A percentile compares a stretch with the other conserved stretches of the same genome.
Conservation (phyloP, 2,329 filamentous ascomycete genomes). For the Lomentospora prolificans region DNA sequence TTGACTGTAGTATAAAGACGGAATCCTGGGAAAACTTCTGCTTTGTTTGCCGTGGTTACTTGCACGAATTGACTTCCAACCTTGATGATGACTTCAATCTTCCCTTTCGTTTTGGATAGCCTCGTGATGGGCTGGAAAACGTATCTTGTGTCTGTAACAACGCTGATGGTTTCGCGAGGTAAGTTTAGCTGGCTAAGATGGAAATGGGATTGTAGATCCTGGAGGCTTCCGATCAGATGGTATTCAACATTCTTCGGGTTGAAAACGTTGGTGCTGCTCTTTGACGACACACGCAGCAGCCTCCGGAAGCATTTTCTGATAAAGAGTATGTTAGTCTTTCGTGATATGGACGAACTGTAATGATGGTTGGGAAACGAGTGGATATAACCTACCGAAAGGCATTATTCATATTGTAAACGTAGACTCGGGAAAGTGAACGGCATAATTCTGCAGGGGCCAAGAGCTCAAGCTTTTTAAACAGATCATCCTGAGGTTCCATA, state of each 20-base stretch:
- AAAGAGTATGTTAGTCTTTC: not conserved
- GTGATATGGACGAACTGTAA: no score
- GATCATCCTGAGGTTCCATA: constrained; percentile 54
- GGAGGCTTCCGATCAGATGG: constrained; percentile 53
- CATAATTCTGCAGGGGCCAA: constrained; percentile 53
- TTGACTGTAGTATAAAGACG: constrained; percentile 56
- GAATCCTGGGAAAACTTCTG: constrained; percentile 55
- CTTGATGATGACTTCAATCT: constrained; percentile 59
- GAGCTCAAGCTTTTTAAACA: constrained; percentile 53
- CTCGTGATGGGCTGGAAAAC: constrained; percentile 56
- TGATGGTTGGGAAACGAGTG: no score
- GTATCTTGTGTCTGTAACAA: constrained; percentile 55
- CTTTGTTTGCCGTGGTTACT: constrained; percentile 58
- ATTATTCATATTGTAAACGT: constrained; percentile 67
- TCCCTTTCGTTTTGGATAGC: constrained; percentile 59
- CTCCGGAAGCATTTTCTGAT: constrained; percentile 53
- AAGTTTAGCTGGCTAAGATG: constrained; percentile 56
- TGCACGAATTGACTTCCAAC: constrained; percentile 62
- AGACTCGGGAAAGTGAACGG: constrained; percentile 49
- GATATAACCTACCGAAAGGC: constrained; percentile 49
- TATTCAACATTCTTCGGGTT: constrained; percentile 58
- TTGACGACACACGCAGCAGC: constrained; percentile 50
- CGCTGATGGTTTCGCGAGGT: constrained; percentile 60
- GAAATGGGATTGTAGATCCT: constrained; percentile 57
- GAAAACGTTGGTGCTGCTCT: constrained; percentile 50